These are phyloP conservation scores for Fusarium oxysporum DNA, from an alignment of 2,329 filamentous ascomycete genomes.

Conservation along the genomic window DNA sequence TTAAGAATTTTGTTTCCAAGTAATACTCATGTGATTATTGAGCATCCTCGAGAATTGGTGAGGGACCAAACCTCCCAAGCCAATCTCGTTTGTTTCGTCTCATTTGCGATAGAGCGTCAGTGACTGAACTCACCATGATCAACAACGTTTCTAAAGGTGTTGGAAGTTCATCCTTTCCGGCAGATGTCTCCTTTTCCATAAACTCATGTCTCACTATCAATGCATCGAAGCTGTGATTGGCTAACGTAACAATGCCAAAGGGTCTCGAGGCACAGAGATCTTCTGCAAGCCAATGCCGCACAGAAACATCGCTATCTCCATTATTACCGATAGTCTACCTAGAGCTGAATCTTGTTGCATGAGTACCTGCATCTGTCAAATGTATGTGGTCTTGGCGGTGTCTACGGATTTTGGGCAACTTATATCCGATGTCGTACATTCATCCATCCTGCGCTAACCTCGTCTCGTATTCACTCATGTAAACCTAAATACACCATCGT, in stretches of 20 bases:
- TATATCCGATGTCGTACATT: constrained; percentile 11
- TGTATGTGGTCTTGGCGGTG: not conserved
- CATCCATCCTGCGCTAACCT: constrained; percentile 2
- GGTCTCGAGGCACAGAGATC: not conserved
- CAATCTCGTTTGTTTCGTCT: too few relatives aligned
- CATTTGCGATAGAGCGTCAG: rapidly evolving
- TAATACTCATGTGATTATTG: rapidly evolving
- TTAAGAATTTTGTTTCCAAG: not conserved
- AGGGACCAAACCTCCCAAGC: not conserved
- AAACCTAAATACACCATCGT: not conserved
- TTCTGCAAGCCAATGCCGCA: rapidly evolving
- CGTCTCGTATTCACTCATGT: constrained; percentile 8
- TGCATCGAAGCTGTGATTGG: not conserved
- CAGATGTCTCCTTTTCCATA: not conserved
- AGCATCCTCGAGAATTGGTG: not conserved
- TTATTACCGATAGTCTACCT: not conserved
- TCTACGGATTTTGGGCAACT: constrained; percentile 6
- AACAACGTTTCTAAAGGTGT: not conserved
- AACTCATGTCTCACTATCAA: too few relatives aligned
- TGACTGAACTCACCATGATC: not conserved
- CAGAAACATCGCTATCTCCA: not conserved
- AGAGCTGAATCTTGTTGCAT: too few relatives aligned
- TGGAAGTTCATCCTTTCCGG: not conserved
- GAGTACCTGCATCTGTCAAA: not conserved
- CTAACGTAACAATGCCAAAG: not conserved